Conservation (phyloP, 306 rosid genomes). For the Cucurbita argyrosperma region DNA sequence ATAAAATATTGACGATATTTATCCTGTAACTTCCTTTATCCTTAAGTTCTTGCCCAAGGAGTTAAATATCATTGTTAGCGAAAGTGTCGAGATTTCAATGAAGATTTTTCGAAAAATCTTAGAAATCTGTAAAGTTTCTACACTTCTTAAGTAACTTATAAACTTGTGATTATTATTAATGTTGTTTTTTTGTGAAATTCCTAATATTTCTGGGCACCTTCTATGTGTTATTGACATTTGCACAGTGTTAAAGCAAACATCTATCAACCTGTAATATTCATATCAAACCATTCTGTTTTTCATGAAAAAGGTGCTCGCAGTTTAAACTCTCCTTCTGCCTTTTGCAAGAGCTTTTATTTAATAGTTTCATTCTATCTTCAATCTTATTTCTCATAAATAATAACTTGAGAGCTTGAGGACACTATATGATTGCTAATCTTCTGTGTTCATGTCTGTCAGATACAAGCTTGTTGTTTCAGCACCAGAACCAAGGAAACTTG, state of each 20-base stretch:
- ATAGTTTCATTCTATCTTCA: not conserved
- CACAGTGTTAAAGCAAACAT: not conserved
- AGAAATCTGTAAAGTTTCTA: not conserved
- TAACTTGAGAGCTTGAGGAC: not conserved
- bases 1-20: not conserved
- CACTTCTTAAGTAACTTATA: not conserved
- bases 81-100: not conserved
- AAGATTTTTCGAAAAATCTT: not conserved
- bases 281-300: not conserved
- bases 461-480: constrained; percentile 89
- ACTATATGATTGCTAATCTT: constrained; percentile 1
- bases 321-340: not conserved
- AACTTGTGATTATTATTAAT: not conserved
- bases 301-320: not conserved
- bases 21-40: not conserved
- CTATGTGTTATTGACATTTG: not conserved
- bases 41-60: not conserved
- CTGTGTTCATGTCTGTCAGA: constrained; percentile 25
- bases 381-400: not conserved
- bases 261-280: not conserved
- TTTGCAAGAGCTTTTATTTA: not conserved
- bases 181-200: not conserved
- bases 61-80: not conserved
- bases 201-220: not conserved
- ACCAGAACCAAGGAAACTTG: constrained; percentile 75